Base-by-base conservation (phyloP, 768 basidiomycete species). In the Gymnopilus dilepis region DNA sequence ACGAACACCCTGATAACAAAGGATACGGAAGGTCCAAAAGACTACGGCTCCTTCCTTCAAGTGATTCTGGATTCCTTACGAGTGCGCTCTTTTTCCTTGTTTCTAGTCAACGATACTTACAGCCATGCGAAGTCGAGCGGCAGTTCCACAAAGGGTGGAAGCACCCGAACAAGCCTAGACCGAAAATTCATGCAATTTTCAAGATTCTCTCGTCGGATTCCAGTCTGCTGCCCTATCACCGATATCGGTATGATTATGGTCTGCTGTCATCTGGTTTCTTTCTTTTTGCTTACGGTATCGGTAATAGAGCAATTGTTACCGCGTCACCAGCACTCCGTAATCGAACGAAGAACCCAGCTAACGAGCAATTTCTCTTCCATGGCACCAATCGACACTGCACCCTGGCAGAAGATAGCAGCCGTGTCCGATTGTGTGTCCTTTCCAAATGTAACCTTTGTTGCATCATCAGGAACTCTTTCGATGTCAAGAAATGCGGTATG, bases 351-450 rank as follows among this genome's bases (percentile, higher is more conserved):
- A 69, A 71, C 57, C 69, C 74, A 15, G 80, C 78, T 38, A 84
- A 84, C 63, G 88, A 89, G 70, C 81, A 81, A 63, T 73, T 88
- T 1, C 78, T 88, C 26, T 90, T 89, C 67, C 88, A 90, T 70
- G 88, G 88, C n/a, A 90, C 87, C 13, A 84, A 80, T 55, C 80
- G 87, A 53, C 75, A 72, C 8, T 90, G 88, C 65, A 69, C 79
- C 3, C 63, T 90, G 7, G 88, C 79, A n/a, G 88, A 90, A 52
- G 80, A 80, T 21, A 70, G 68, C 8, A 74, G 71, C 45, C 77
- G 82, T 37, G 72, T 80, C 22, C 72, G 79, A n/a, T 76, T 84
- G 13, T 90, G 88, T 62, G 64, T 68, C 48, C 72, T 83, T 8
- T 67, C 81, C 12, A 77, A 79, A 57, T 90, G 88, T 54, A 78